Evolutionary conservation across 257 asterid species (phyloP).

Genomic region (Solanum pimpinellifolium): DNA sequence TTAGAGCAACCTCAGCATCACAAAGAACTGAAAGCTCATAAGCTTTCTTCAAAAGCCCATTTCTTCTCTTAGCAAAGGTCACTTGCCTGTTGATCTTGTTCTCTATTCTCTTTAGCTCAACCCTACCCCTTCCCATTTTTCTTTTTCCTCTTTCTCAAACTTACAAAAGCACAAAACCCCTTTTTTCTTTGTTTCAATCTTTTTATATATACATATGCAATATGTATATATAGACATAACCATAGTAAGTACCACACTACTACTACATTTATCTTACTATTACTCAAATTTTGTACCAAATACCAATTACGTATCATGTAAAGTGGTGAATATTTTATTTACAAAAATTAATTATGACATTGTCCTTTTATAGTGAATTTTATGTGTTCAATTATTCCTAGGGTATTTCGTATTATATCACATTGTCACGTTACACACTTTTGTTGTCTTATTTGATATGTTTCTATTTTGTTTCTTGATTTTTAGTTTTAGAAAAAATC

Average conservation of each 20-base stretch:
- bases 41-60: slow-evolving; percentile 11
- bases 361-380: neutral
- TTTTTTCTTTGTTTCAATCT: neutral
- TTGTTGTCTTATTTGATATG: neutral
- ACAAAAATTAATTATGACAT: neutral
- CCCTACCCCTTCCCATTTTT: slow-evolving; percentile 10
- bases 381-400: neutral
- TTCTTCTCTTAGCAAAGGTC: slow-evolving; percentile 9
- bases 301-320: too few species aligned
- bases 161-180: slow-evolving; percentile 1
- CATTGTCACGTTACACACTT: neutral
- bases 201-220: slow-evolving; percentile 7
- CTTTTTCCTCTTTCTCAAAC: neutral
- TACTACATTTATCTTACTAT: neutral
- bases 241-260: neutral
- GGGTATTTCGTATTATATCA: neutral
- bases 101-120: slow-evolving; percentile 14
- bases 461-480: neutral
- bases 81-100: slow-evolving; percentile 7
- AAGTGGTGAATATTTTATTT: neutral
- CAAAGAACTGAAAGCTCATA: slow-evolving; percentile 11
- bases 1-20: slow-evolving; percentile 10
- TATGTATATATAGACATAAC: slow-evolving; percentile 16
- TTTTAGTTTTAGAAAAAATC: too few species aligned
- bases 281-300: neutral